Conservation (phyloP, 2,329 filamentous ascomycete genomes). For the Cladophialophora chaetospira region DNA sequence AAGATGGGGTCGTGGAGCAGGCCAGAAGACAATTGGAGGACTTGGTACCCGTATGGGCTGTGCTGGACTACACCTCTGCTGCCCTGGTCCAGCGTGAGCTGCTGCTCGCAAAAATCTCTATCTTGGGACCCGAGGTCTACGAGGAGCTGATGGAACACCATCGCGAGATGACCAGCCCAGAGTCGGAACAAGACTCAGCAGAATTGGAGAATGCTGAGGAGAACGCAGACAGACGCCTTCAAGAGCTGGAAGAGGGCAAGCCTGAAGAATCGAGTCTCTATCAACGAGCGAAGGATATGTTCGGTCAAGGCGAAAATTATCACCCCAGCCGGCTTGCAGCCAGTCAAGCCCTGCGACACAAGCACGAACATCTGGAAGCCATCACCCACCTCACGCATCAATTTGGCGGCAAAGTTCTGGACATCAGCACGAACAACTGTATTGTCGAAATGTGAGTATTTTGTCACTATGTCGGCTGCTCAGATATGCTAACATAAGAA, state of each 20-base stretch:
- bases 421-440: slow-evolving; percentile 98
- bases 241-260: slow-evolving; percentile 44
- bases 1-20: slow-evolving; percentile 97
- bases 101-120: slow-evolving; percentile 93
- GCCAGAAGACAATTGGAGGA: slow-evolving; percentile 94
- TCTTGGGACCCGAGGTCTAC: slow-evolving; percentile 95
- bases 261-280: slow-evolving; percentile 29
- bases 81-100: slow-evolving; percentile 95
- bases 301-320: slow-evolving; percentile 62
- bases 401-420: slow-evolving; percentile 94
- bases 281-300: slow-evolving; percentile 30
- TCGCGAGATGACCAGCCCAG: slow-evolving; percentile 74
- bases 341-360: slow-evolving; percentile 89
- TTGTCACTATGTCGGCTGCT: slow-evolving; percentile 27
- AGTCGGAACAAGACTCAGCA: slow-evolving; percentile 36
- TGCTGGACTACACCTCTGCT: slow-evolving; percentile 90
- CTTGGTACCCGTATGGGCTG: slow-evolving; percentile 95
- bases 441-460: slow-evolving; percentile 88
- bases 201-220: slow-evolving; percentile 42
- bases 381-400: slow-evolving; percentile 97
- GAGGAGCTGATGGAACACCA: slow-evolving; percentile 96
- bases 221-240: slow-evolving; percentile 32
- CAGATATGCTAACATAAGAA: slow-evolving; percentile 15
- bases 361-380: slow-evolving; percentile 94
- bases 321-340: slow-evolving; percentile 84